Evolutionary conservation across 345 rosid genomes (phyloP).

Genomic region (Boechera divaricarpa): DNA sequence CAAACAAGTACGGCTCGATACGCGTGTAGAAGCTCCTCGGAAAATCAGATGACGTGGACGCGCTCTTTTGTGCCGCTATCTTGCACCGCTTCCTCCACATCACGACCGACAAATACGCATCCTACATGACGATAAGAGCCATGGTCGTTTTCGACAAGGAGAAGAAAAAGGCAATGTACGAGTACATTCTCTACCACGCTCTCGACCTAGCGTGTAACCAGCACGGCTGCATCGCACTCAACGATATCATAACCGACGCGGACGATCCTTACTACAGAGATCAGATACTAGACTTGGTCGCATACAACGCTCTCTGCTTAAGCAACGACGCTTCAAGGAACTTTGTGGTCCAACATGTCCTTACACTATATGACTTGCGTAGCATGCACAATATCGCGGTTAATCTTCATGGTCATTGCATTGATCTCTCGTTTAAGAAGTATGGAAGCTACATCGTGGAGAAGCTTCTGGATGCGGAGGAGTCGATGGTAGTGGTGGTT

Average conservation of each 20-base stretch:
- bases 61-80: constrained; percentile 6
- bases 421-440: constrained; percentile 10
- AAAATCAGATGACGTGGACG: constrained; percentile 24
- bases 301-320: background rate
- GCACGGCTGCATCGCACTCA: constrained; percentile 31
- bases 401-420: background rate
- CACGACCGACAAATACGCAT: constrained; percentile 27
- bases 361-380: constrained; percentile 9
- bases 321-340: constrained; percentile 26
- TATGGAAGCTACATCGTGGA: constrained; percentile 22
- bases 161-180: background rate
- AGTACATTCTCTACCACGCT: background rate
- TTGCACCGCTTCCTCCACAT: constrained; percentile 19
- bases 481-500: background rate
- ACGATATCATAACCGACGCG: background rate
- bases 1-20: constrained; percentile 13
- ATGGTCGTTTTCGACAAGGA: constrained; percentile 3
- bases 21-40: constrained; percentile 34
- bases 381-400: background rate
- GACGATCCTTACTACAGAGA: constrained; percentile 2
- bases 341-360: constrained; percentile 30
- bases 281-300: background rate
- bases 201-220: background rate
- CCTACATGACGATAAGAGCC: constrained; percentile 30
- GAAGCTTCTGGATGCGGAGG: background rate